Evolutionary conservation across 441 rosid genomes (phyloP).

Genomic region (Croton laevigatus): DNA sequence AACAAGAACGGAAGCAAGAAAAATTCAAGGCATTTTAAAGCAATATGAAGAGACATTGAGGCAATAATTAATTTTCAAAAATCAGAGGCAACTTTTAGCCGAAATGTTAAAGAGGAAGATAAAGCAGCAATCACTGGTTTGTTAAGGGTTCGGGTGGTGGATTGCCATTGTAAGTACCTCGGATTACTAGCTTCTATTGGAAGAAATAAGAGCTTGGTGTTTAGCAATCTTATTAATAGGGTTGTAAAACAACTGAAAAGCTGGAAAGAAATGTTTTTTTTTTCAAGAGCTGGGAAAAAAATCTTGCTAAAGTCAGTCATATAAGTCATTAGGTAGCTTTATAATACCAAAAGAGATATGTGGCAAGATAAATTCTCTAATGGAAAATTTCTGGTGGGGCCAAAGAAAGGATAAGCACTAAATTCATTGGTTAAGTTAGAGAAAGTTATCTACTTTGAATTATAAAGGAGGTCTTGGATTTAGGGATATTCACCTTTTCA

Average conservation of each 20-base stretch:
- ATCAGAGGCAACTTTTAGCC: background rate
- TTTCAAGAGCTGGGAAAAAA: background rate
- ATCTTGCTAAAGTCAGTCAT: background rate
- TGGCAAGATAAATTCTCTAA: background rate
- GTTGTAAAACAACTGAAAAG: background rate
- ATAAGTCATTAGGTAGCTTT: background rate
- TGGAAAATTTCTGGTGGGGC: too few species aligned
- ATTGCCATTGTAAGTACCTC: background rate
- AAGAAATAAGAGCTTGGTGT: background rate
- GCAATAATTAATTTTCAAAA: background rate
- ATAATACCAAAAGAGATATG: background rate
- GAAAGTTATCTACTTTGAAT: too few species aligned
- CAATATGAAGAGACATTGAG: background rate
- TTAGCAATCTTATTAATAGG: background rate
- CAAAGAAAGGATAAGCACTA: too few species aligned
- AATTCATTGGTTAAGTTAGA: too few species aligned
- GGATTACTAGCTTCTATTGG: background rate
- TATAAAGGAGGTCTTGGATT: too few species aligned
- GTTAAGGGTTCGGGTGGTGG: background rate
- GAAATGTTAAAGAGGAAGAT: background rate
- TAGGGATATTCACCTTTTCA: too few species aligned
- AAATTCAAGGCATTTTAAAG: fast-evolving
- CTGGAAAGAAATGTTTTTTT: background rate
- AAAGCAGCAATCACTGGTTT: background rate
- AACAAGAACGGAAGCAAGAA: background rate